phyloP scores from a whole-genome alignment of 768 basidiomycete genomes.

The Pleurotus eryngii region DNA sequence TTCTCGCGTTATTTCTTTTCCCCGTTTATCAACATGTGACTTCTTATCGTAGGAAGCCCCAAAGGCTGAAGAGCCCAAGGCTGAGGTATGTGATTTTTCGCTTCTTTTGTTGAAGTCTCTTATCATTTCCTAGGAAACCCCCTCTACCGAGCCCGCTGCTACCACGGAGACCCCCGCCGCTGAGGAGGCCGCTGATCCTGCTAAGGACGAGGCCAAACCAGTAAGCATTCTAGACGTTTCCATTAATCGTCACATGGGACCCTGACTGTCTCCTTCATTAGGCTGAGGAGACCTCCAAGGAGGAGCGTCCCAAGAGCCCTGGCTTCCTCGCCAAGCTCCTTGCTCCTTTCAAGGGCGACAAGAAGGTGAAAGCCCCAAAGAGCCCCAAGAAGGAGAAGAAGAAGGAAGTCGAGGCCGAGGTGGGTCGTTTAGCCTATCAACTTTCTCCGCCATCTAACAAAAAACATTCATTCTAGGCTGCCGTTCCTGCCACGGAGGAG shows the following conservation, averaged over 20 bases:
- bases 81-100: slow-evolving; percentile 27
- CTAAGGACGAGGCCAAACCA: slow-evolving; percentile 41
- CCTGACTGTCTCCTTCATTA: slow-evolving; percentile 21
- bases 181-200: slow-evolving; percentile 31
- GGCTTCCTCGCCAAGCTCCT: slow-evolving; percentile 74
- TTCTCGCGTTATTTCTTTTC: slow-evolving; percentile 6
- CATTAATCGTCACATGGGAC: slow-evolving; percentile 5
- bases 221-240: slow-evolving; percentile 19
- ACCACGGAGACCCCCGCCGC: slow-evolving; percentile 31
- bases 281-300: slow-evolving; percentile 60
- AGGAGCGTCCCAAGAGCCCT: slow-evolving; percentile 80
- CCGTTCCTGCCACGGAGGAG: slow-evolving; percentile 38
- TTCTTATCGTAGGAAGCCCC: slow-evolving; percentile 31
- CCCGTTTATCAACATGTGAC: slow-evolving; percentile 1
- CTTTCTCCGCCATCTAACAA: neutral
- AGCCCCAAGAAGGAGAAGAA: slow-evolving; percentile 83
- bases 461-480: slow-evolving; percentile 16
- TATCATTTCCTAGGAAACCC: slow-evolving; percentile 30
- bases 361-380: slow-evolving; percentile 66
- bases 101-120: neutral
- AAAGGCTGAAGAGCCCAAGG: slow-evolving; percentile 33
- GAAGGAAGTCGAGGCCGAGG: slow-evolving; percentile 62
- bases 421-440: slow-evolving; percentile 19
- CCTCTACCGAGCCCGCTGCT: slow-evolving; percentile 24
- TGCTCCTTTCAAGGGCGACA: slow-evolving; percentile 69